These are phyloP conservation scores for Penicillium concentricum DNA, from an alignment of 2,329 filamentous ascomycete species.

Conservation along the genomic window DNA sequence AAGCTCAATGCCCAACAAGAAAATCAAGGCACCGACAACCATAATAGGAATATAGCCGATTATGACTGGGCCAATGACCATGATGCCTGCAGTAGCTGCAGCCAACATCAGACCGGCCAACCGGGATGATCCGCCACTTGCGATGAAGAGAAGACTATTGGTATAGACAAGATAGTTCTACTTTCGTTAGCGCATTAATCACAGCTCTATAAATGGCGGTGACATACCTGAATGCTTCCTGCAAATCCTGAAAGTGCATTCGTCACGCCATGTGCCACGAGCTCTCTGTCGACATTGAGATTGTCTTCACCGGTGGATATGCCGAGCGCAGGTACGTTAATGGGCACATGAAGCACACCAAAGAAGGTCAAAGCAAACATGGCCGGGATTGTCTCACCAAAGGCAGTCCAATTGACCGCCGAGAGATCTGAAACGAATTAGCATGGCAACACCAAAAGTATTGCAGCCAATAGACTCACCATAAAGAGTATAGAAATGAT, in stretches of 20 bases:
- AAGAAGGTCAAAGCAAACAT: conserved; percentile 99
- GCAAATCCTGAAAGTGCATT: conserved; percentile 84
- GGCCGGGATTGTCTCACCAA: conserved; percentile 81
- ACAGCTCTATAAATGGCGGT: not conserved
- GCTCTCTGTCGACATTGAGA: conserved; percentile 82
- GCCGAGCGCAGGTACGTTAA: conserved; percentile 92
- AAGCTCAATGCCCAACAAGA: conserved; percentile 89
- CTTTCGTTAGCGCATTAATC: conserved; percentile 24
- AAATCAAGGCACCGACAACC: conserved; percentile 94
- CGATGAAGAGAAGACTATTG: conserved; percentile 95
- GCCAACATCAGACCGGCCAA: conserved; percentile 85
- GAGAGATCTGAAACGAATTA: conserved; percentile 63
- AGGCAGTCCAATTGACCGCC: conserved; percentile 77
- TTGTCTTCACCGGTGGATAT: conserved; percentile 91
- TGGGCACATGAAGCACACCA: conserved; percentile 92
- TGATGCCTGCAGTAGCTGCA: conserved; percentile 72
- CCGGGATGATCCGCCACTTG: conserved; percentile 83
- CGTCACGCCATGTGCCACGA: conserved; percentile 88
- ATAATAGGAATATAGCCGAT: conserved; percentile 96
- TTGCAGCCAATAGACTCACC: conserved; percentile 53
- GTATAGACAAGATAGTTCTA: conserved; percentile 97
- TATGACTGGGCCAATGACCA: conserved; percentile 80
- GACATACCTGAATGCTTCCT: conserved; percentile 72
- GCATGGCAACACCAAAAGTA: not conserved
- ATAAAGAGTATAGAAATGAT: conserved; percentile 96